Evolutionary conservation across 106 monocot species (phyloP).

Genomic region (Dioscorea alata): DNA sequence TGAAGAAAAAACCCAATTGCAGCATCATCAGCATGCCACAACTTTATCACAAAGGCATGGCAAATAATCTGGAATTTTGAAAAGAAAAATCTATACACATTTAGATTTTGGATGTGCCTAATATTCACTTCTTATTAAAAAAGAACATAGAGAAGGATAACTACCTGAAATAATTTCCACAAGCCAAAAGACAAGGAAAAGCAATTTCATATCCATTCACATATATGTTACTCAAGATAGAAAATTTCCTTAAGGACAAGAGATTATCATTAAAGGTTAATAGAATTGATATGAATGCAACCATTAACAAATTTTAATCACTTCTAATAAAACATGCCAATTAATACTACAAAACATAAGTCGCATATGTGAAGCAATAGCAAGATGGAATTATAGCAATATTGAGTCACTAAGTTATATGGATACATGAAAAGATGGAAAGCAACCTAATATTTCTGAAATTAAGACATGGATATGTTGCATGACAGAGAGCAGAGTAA

Average conservation of each 20-base stretch:
- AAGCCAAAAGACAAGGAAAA: slow-evolving; percentile 48
- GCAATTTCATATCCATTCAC: slow-evolving; percentile 87
- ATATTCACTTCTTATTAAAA: not conserved
- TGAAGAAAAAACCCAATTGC: slow-evolving; percentile 37
- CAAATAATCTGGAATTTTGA: slow-evolving; percentile 78
- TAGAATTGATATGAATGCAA: too few species aligned
- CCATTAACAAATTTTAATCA: too few species aligned
- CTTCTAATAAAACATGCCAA: too few species aligned
- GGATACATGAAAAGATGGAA: too few species aligned
- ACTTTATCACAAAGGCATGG: slow-evolving; percentile 95
- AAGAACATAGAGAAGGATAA: not conserved
- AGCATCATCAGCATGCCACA: slow-evolving; percentile 80
- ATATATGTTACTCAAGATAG: slow-evolving; percentile 22
- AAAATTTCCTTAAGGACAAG: not conserved
- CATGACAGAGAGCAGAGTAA: too few species aligned
- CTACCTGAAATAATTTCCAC: slow-evolving; percentile 75
- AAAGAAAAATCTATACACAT: slow-evolving; percentile 6
- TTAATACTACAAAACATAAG: too few species aligned
- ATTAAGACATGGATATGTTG: too few species aligned
- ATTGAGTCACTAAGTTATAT: too few species aligned
- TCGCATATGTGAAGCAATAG: too few species aligned
- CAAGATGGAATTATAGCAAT: too few species aligned
- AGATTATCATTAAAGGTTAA: not conserved
- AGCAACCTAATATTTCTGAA: too few species aligned
- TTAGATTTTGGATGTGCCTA: not conserved